Conservation (phyloP, 352 stramenopile genomes). For the Phytophthora macrochlamydospora region DNA sequence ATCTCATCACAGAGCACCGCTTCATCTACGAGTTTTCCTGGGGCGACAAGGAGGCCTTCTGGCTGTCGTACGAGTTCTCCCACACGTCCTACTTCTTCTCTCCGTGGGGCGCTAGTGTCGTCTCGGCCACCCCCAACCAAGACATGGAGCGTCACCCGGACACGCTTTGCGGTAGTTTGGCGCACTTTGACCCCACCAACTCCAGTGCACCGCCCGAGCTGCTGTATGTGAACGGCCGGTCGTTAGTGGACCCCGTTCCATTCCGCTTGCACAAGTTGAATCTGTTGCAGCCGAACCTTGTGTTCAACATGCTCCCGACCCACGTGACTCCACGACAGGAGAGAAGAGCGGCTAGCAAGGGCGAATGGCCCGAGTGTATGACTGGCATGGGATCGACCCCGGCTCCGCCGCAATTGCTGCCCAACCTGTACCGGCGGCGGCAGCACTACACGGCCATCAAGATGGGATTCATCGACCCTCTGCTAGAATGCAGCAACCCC, state of each 20-base stretch:
- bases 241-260: slow-evolving; percentile 46
- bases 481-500: slow-evolving; percentile 30
- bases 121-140: slow-evolving; percentile 51
- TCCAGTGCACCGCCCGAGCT: slow-evolving; percentile 27
- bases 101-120: slow-evolving; percentile 58
- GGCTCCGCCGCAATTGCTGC: slow-evolving; percentile 32
- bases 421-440: slow-evolving; percentile 43
- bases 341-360: slow-evolving; percentile 34
- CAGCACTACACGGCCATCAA: slow-evolving; percentile 58
- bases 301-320: slow-evolving; percentile 53
- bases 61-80: slow-evolving; percentile 70
- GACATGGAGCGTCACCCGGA: slow-evolving; percentile 60
- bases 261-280: slow-evolving; percentile 37
- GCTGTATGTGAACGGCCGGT: slow-evolving; percentile 51
- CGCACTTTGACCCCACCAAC: slow-evolving; percentile 55
- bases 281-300: slow-evolving; percentile 37
- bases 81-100: slow-evolving; percentile 66
- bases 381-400: slow-evolving; percentile 49
- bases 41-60: slow-evolving; percentile 80
- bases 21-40: slow-evolving; percentile 72
- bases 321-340: slow-evolving; percentile 46
- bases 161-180: slow-evolving; percentile 71
- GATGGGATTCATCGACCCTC: slow-evolving; percentile 45
- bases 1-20: slow-evolving; percentile 66
- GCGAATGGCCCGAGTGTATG: slow-evolving; percentile 56